Percentiles rank a stretch among this genome's conserved stretches.
Evolutionary conservation across 1,139 yeast species (phyloP).

Genomic region (Zygosaccharomyces pseudobailii): DNA sequence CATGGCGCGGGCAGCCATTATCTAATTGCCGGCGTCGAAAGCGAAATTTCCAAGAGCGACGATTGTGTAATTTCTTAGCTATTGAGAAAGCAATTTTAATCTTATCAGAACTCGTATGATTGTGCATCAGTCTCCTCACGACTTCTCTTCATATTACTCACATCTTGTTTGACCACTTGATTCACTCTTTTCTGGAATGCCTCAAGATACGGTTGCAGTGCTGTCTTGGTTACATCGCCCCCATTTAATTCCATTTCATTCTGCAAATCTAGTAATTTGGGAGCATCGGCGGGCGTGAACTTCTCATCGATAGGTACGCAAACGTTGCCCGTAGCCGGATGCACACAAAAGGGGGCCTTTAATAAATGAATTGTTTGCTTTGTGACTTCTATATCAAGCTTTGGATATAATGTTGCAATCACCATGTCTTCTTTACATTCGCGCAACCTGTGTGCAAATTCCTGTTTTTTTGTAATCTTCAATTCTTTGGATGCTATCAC

Average conservation of each 20-base stretch:
- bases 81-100: neutral
- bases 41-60: slow-evolving; percentile 1
- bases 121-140: slow-evolving; percentile 34
- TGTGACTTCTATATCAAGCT: slow-evolving; percentile 90
- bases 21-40: slow-evolving; percentile 12
- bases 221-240: slow-evolving; percentile 59
- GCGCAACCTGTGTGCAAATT: slow-evolving; percentile 37
- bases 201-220: slow-evolving; percentile 70
- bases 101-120: slow-evolving; percentile 1
- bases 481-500: slow-evolving; percentile 41
- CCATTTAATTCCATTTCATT: slow-evolving; percentile 36
- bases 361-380: slow-evolving; percentile 84
- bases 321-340: slow-evolving; percentile 95
- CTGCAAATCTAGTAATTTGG: slow-evolving; percentile 60
- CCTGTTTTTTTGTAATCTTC: slow-evolving; percentile 41
- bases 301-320: slow-evolving; percentile 79
- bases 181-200: slow-evolving; percentile 62
- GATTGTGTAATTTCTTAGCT: slow-evolving; percentile 14
- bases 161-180: slow-evolving; percentile 52
- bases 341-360: slow-evolving; percentile 97
- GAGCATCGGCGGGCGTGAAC: slow-evolving; percentile 78
- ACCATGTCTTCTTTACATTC: slow-evolving; percentile 81
- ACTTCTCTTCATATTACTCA: slow-evolving; percentile 43
- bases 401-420: slow-evolving; percentile 77
- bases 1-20: slow-evolving; percentile 46